Base-by-base conservation (phyloP, 2,329 filamentous ascomycete genomes). In the Mollisiaceae sp. region DNA sequence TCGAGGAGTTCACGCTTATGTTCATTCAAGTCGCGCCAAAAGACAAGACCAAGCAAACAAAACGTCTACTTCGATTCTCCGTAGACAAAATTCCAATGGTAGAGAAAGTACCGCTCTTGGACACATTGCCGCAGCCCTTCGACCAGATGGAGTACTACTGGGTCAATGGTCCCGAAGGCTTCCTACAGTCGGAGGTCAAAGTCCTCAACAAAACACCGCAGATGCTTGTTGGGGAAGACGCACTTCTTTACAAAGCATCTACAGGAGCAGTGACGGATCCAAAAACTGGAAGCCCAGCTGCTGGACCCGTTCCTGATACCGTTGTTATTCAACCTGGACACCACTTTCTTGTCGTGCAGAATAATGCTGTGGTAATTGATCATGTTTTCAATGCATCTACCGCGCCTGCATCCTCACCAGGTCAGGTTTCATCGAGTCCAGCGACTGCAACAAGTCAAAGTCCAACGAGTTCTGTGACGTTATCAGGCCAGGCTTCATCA, bases 61-160 rank as follows among this genome's bases (percentile, higher is more conserved):
- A 52, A 52, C 12, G n/a, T 11, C 9, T 52, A 6, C 45, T 52
- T 20, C 45, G 45, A 3, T 20, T 52, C 9, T 18, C 45, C n/a
- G n/a, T 52, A n/a, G 45, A 52, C 24, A 20, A 52, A n/a, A 52
- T 52, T 11, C 45, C 45, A n/a, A 4, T 52, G n/a, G n/a, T 52
- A 11, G n/a, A 20, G 9, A 27, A 52, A 12, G 24, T 52, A n/a
- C 45, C 45, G 9, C 24, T 52, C 2, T 20, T 52, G 45, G 24
- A 52, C n/a, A 27, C 9, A 52, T 5, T 52, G n/a, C 45, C 45
- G 9, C n/a, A 22, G n/a, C 45, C 45, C 9, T 52, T 52, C 24
- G 45, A 52, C 14, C n/a, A 52, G 24, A 11, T 52, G 9, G n/a
- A 22, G 22, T 52, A 52, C 14, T 27, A 15, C 24, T 52, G 45